Evolutionary conservation across 1,284 basidiomycete species (phyloP), one percentile per base, ranked within the genome.

Genomic region (Neotropicomus parvogracilis): DNA sequence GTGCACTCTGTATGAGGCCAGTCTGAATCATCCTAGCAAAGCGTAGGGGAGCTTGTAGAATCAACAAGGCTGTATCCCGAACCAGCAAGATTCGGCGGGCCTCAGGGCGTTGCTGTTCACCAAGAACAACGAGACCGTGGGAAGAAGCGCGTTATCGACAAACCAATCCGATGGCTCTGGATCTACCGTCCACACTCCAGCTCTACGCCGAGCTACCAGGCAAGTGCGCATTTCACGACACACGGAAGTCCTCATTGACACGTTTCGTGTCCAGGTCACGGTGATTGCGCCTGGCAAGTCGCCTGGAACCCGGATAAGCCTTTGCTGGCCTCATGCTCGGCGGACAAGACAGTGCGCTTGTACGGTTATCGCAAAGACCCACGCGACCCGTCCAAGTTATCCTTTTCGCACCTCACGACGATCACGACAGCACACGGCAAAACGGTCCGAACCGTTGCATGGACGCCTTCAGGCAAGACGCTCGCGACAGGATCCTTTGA

Each of bases 401-500:
- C 56, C 5, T 88, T 92, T 66, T 66, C 73, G 11, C 73, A 81
- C 45, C 60, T 81, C 26, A 74, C 80, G 0, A 79, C 81, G 1
- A 87, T 94, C 45, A 71, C 77, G 1, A 95, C 95, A 0, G 91
- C 85, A 2, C 97, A 99, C 66, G 79, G 82, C 20, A 89, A 95
- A 55, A 95, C 95, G 0, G 90, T 99, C n/a, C 79, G 97, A 20
- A 77, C 83, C 13, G 63, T 98, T 21, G 85, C 91, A 0, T 99
- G 95, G 93, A 77, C 91, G 3, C 95, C 95, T 0, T 86, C 88
- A 3, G 95, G 95, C 2, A 75, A 77, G 44, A 87, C 85, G 2
- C 77, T 99, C n/a, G 95, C 94, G 0, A 95, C 93, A 0, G 97
- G 88, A 0, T 95, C 91, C 1, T 99, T 99, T 60, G 97, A 99